Conservation (phyloP, 2,329 filamentous ascomycete genomes). For the Apiospora pterosperma region DNA sequence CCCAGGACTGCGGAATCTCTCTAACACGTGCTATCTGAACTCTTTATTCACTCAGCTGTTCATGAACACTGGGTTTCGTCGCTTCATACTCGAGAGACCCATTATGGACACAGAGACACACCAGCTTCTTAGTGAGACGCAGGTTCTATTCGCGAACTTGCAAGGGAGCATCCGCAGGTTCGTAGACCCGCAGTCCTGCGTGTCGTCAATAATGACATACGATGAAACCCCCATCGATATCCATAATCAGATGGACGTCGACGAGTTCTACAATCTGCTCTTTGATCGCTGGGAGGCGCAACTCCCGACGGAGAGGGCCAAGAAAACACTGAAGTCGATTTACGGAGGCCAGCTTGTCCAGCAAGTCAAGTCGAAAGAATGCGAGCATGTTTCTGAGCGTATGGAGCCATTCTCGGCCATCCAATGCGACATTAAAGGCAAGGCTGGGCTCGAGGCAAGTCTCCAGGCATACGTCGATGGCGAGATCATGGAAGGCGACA, state of each 20-base stretch:
- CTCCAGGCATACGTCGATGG: constrained; percentile 93
- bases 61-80: constrained; percentile 87
- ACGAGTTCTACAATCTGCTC: constrained; percentile 93
- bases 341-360: constrained; percentile 91
- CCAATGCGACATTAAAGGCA: constrained; percentile 94
- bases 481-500: constrained; percentile 95
- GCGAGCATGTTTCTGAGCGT: constrained; percentile 86
- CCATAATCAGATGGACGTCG: constrained; percentile 92
- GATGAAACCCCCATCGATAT: constrained; percentile 83
- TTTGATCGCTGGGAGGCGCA: constrained; percentile 90
- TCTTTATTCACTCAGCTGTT: constrained; percentile 92
- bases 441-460: constrained; percentile 78
- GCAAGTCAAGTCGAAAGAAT: constrained; percentile 94
- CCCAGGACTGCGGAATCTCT: constrained; percentile 85
- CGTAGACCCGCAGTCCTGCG: constrained; percentile 70
- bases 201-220: constrained; percentile 75
- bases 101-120: constrained; percentile 57
- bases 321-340: constrained; percentile 72
- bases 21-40: constrained; percentile 96
- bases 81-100: constrained; percentile 71
- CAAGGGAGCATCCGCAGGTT: constrained; percentile 75
- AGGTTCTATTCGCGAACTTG: constrained; percentile 79
- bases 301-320: constrained; percentile 64
- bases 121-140: constrained; percentile 70
- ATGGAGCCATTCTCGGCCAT: constrained; percentile 91